Base-by-base conservation (phyloP, 2,329 filamentous ascomycete genomes). In the Lachnellula willkommii region DNA sequence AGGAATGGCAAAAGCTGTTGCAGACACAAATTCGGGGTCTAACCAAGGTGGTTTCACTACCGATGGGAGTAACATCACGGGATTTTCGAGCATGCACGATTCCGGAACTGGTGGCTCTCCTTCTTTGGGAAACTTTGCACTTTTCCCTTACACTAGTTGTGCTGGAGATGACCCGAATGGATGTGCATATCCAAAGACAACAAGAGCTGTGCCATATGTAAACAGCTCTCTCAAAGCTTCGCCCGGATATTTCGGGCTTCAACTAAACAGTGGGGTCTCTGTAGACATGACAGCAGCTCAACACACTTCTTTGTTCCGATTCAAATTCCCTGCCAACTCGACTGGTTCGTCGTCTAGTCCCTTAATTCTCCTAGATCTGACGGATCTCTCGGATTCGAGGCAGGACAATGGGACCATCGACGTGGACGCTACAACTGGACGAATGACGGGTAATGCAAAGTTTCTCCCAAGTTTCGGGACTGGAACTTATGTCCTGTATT, bases 261-360 rank as follows among this genome's bases (percentile, higher is more conserved):
- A 75, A 0, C 69, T 89, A 32, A 72, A 75, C 32, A 79, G 75
- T 48, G 79, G 79, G 0, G 75, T 88, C 47, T 70, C 74, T 14
- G 81, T 80, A 1, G 85, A 89, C 60, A 88, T 88, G 80, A 88
- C 86, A 0, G 77, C 80, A 0, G 78, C 83, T 0, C 78, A 84
- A 22, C 83, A 81, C 62, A 77, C 83, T 1, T 81, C 84, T 5
- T 66, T 90, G 2, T 88, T 88, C 69, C 76, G 77, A 15, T 88
- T 89, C 65, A 81, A 75, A 0, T 88, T 88, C 55, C 63, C 83
- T 0, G 68, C 70, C 14, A 60, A 52, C 6, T 59, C 64, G 0
- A 71, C 73, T 24, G 73, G 71, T 1, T 67, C 70, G 39, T 56
- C 52, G 2, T 54, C 62, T 5, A 63, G 58, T 61, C 85, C 85